A percentile compares a stretch with the other conserved stretches of the same genome.
Conservation (phyloP, 805 yeast genomes). For the Isabelozyma pseudorhagii region DNA sequence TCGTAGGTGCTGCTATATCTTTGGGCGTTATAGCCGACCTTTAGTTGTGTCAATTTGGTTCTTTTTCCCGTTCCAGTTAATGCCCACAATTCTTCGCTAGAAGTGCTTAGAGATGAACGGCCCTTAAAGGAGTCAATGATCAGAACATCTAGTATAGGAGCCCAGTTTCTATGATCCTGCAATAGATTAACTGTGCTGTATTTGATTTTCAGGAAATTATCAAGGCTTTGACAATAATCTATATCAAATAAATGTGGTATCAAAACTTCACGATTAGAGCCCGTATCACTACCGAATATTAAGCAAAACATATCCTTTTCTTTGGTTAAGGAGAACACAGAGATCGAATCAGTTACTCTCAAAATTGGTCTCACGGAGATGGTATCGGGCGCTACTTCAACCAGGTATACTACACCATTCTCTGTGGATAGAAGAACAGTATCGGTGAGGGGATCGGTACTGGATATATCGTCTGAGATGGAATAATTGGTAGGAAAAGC, state of each 20-base stretch:
- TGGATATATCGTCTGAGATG: constrained; percentile 10
- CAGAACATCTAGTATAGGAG: constrained; percentile 43
- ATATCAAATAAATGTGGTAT: constrained; percentile 20
- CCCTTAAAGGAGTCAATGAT: constrained; percentile 24
- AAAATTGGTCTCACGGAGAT: constrained; percentile 24
- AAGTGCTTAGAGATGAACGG: constrained; percentile 12
- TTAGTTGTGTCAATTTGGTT: constrained; percentile 28
- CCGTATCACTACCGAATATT: constrained; percentile 40
- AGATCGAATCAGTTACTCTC: constrained; percentile 32
- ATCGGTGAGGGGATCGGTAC: constrained; percentile 10
- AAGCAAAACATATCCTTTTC: constrained; percentile 15
- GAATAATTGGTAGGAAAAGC: constrained; percentile 41
- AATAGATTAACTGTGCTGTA: constrained; percentile 21
- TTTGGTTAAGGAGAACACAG: constrained; percentile 28
- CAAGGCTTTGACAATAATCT: constrained; percentile 3
- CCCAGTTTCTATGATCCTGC: constrained; percentile 42
- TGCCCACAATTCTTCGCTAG: constrained; percentile 43
- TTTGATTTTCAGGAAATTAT: constrained; percentile 6
- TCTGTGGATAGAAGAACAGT: constrained; percentile 33
- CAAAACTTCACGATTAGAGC: constrained; percentile 33
- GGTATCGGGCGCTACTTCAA: constrained; percentile 16
- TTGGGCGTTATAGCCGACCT: constrained; percentile 27
- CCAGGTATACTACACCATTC: constrained; percentile 29
- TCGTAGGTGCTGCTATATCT: constrained; percentile 24
- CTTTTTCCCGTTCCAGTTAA: constrained; percentile 34